These are phyloP conservation scores for Clonostachys byssicola DNA, from an alignment of 2,329 filamentous ascomycete genomes.

Conservation along the genomic window DNA sequence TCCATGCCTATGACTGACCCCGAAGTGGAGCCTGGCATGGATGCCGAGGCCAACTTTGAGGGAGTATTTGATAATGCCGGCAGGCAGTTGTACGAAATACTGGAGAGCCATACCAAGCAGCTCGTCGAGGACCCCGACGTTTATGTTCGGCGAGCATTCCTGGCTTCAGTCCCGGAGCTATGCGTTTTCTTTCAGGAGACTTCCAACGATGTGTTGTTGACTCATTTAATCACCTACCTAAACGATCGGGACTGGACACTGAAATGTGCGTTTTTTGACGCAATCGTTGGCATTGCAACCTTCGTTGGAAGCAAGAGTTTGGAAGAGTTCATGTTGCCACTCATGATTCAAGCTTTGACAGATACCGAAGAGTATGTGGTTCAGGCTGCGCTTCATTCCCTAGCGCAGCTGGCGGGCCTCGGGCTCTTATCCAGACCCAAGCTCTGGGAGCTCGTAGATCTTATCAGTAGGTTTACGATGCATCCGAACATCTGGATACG, in stretches of 20 bases:
- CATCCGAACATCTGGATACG: conserved; percentile 96
- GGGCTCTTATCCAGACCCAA: conserved; percentile 82
- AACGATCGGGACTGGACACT: conserved; percentile 96
- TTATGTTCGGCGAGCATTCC: conserved; percentile 83
- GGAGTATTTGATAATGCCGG: conserved; percentile 86
- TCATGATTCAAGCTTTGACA: conserved; percentile 92
- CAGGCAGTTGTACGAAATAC: conserved; percentile 74
- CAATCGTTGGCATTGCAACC: conserved; percentile 85
- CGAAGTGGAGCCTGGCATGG: conserved; percentile 69
- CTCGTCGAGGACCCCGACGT: conserved; percentile 84
- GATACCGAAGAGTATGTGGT: conserved; percentile 94
- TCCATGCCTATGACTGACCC: conserved; percentile 74
- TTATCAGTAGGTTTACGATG: conserved; percentile 80
- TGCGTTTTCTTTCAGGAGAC: conserved; percentile 94
- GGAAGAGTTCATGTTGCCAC: conserved; percentile 90
- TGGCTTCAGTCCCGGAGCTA: conserved; percentile 85
- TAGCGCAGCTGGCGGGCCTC: conserved; percentile 83
- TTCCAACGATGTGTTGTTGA: conserved; percentile 92
- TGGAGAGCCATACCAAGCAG: conserved; percentile 85
- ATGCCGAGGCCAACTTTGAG: conserved; percentile 68
- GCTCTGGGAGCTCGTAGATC: conserved; percentile 82
- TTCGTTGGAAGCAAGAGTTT: conserved; percentile 86
- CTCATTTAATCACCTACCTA: conserved; percentile 93
- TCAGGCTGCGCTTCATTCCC: conserved; percentile 80
- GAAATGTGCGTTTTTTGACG: conserved; percentile 95